Conservation (phyloP, 2,329 filamentous ascomycete species). For the Chaetothyriales sp. region DNA sequence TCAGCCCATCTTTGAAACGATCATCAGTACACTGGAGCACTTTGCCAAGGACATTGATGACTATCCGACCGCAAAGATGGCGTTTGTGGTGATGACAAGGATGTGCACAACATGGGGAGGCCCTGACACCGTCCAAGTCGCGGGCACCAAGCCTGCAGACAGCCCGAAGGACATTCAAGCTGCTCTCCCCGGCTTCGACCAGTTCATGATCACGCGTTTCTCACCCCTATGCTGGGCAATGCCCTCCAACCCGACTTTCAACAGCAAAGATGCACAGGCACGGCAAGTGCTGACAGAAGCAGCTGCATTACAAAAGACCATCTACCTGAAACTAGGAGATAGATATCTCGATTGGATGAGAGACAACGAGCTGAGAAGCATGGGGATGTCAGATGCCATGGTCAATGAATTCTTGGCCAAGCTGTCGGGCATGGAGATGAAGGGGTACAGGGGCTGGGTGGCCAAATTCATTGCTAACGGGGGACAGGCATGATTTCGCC, state of each 20-base stretch:
- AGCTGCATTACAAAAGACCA: conserved; percentile 69
- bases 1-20: conserved; percentile 74
- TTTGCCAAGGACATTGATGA: conserved; percentile 65
- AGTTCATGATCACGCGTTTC: conserved; percentile 78
- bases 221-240: conserved; percentile 84
- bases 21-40: conserved; percentile 71
- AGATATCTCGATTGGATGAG: conserved; percentile 49
- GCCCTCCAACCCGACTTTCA: conserved; percentile 62
- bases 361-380: conserved; percentile 29
- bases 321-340: conserved; percentile 78
- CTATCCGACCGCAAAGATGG: conserved; percentile 52
- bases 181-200: conserved; percentile 69
- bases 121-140: conserved; percentile 46
- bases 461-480: conserved; percentile 20
- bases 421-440: conserved; percentile 29
- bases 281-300: conserved; percentile 80
- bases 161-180: conserved; percentile 30
- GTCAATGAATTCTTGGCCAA: conserved; percentile 34
- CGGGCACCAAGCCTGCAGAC: conserved; percentile 5
- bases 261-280: conserved; percentile 72
- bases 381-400: conserved; percentile 33
- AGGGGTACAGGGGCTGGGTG: conserved; percentile 35
- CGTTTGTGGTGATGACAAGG: conserved; percentile 64
- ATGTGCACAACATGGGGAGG: conserved; percentile 89
- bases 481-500: conserved; percentile 8